Base-by-base conservation (phyloP, 768 basidiomycete genomes). In the Phylloporus arenicola region DNA sequence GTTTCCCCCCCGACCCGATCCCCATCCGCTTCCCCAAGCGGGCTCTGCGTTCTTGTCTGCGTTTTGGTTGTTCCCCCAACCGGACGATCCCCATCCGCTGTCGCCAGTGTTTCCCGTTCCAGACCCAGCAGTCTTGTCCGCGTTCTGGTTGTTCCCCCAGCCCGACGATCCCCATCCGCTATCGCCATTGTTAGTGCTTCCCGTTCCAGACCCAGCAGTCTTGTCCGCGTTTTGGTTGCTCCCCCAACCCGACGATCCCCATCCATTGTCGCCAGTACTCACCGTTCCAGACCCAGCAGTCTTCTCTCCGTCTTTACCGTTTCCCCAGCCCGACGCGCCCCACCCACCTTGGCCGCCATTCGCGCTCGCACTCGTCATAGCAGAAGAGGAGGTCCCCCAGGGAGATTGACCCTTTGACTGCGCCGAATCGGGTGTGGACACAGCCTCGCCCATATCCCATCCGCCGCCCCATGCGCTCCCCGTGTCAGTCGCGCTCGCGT, bases 381-480 rank as follows among this genome's bases (percentile, higher is more conserved):
- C 25, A 25, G 25, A 7, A 25, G 25, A 25, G 25, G 3, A 7
- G 25, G 3, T 7, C 4, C 25, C 25, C 25, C 25, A 25, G 25
- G 25, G 7, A 25, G 25, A 25, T 25, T 25, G 25, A 7, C 25
- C 7, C 25, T 25, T 25, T 25, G 25, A 25, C 25, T 7, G 7
- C 25, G 7, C 7, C 25, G 25, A 25, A 9, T 29, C 8, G 6
- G 27, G 27, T 29, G 34, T n/a, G 7, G 24, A 5, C 27, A 25
- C 19, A 4, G 57, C 31, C 9, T 29, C 45, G 19, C 31, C 46
- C 3, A 40, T 29, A 41, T 39, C 48, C 54, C 56, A 52, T 37
- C 54, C 57, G 11, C 47, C 48, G 4, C 47, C 14, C 41, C 54
- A 51, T 27, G 55, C 58, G 12, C 30, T 8, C 54, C 59, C 41